Percentiles rank a stretch among this genome's conserved stretches.
These are phyloP conservation scores for Globisporangium paddicum DNA, from an alignment of 352 stramenopile genomes.

Conservation along the genomic window DNA sequence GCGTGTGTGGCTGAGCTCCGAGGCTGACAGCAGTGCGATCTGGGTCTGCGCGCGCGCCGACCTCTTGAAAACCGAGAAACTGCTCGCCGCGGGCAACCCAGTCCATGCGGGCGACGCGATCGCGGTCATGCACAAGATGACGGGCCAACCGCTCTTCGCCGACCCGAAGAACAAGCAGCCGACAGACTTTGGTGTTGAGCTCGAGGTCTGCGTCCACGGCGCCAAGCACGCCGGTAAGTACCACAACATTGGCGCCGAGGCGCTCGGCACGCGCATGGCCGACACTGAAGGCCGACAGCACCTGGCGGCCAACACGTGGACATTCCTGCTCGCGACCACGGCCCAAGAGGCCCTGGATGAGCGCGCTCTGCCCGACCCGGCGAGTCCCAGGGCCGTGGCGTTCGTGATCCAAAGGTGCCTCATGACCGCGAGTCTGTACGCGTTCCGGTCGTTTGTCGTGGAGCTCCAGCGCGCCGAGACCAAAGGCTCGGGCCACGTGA, in stretches of 20 bases:
- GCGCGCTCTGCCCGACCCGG: slow-evolving; percentile 36
- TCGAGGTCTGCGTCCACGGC: slow-evolving; percentile 54
- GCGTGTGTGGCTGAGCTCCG: slow-evolving; percentile 60
- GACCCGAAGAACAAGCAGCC: slow-evolving; percentile 56
- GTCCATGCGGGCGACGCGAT: slow-evolving; percentile 46
- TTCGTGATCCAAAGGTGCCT: slow-evolving; percentile 52
- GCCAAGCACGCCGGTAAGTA: slow-evolving; percentile 52
- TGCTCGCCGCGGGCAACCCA: slow-evolving; percentile 47
- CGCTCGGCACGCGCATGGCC: slow-evolving; percentile 44
- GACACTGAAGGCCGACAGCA: slow-evolving; percentile 59
- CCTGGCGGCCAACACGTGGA: slow-evolving; percentile 58
- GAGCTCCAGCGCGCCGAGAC: slow-evolving; percentile 34
- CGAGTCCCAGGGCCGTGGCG: slow-evolving; percentile 32
- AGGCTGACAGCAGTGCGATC: slow-evolving; percentile 63
- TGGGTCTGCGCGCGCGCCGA: slow-evolving; percentile 69
- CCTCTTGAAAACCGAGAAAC: slow-evolving; percentile 54
- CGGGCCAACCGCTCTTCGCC: slow-evolving; percentile 49
- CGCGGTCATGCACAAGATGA: slow-evolving; percentile 84
- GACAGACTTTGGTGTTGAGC: slow-evolving; percentile 77
- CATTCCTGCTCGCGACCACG: slow-evolving; percentile 43
- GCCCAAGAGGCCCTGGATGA: slow-evolving; percentile 39
- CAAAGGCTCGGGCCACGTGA: slow-evolving; percentile 47
- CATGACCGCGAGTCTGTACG: slow-evolving; percentile 51
- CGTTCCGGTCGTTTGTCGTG: slow-evolving; percentile 47
- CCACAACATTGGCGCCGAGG: slow-evolving; percentile 65